phyloP scores from a whole-genome alignment of 768 basidiomycete genomes.

The Cyclocybe cylindracea region DNA sequence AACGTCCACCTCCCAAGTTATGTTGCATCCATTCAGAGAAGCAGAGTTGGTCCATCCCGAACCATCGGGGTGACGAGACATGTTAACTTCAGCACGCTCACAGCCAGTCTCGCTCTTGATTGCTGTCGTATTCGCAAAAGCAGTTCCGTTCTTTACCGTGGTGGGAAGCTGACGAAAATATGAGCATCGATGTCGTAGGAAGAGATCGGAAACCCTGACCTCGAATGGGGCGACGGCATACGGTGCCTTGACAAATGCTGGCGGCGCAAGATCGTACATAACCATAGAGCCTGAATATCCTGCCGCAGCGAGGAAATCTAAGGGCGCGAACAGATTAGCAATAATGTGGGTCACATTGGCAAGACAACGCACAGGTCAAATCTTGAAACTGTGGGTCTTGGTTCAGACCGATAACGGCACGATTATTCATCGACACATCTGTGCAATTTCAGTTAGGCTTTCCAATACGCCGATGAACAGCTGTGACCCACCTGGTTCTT shows the following conservation, averaged over 20 bases:
- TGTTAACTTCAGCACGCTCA: slow-evolving; percentile 31
- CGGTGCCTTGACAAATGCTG: slow-evolving; percentile 44
- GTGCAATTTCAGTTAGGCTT: background rate
- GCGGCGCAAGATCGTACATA: slow-evolving; percentile 44
- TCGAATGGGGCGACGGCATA: slow-evolving; percentile 51
- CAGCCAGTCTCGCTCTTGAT: slow-evolving; percentile 48
- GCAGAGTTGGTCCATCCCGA: slow-evolving; percentile 43
- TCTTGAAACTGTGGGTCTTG: slow-evolving; percentile 46
- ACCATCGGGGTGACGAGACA: too few species aligned
- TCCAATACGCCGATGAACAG: background rate
- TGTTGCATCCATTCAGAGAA: slow-evolving; percentile 38
- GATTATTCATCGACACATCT: slow-evolving; percentile 40
- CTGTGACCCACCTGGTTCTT: slow-evolving; percentile 36
- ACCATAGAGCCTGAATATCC: slow-evolving; percentile 54
- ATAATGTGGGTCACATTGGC: background rate
- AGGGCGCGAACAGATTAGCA: background rate
- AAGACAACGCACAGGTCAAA: slow-evolving; percentile 40
- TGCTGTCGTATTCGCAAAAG: slow-evolving; percentile 49
- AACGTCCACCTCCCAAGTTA: slow-evolving; percentile 41
- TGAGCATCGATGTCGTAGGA: background rate
- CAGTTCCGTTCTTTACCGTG: slow-evolving; percentile 43
- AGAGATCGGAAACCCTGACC: slow-evolving; percentile 26
- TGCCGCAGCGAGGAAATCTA: slow-evolving; percentile 55
- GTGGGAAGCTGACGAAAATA: slow-evolving; percentile 33
- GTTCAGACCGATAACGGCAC: slow-evolving; percentile 43